phyloP scores from a whole-genome alignment of 139 green algal genomes.

The Picochlorum sp. region DNA sequence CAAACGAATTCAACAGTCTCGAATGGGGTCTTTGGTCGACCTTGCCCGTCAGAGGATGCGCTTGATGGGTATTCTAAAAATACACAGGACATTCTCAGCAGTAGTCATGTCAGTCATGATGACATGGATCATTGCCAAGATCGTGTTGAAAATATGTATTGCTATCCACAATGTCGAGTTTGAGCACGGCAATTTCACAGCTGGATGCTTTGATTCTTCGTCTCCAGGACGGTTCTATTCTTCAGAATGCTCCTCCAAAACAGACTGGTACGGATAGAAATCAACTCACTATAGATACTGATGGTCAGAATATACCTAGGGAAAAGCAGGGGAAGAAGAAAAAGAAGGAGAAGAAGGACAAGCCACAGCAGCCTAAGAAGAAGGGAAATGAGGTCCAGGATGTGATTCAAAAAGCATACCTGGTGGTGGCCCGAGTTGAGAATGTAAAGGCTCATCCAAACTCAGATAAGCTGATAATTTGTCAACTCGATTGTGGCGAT shows the following conservation, averaged over 20 bases:
- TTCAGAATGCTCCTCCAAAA: neutral
- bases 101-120: no score
- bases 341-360: neutral
- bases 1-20: no score
- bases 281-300: conserved; percentile 1
- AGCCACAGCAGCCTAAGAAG: neutral
- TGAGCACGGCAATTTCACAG: no score
- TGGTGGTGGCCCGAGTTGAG: conserved; percentile 20
- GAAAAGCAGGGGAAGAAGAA: conserved; percentile 3
- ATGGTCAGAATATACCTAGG: neutral
- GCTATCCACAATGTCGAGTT: no score
- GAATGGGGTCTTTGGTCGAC: no score
- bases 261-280: neutral
- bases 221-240: no score
- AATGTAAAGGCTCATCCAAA: conserved; percentile 16
- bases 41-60: no score
- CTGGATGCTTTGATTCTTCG: no score
- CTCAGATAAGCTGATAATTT: conserved; percentile 34
- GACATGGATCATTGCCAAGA: no score
- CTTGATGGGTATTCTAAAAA: no score
- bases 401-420: conserved; percentile 15
- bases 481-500: conserved; percentile 28
- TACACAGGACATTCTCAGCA: no score
- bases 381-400: neutral
- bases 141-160: no score